These are phyloP conservation scores for Pseudocercospora ulei DNA, from an alignment of 2,329 filamentous ascomycete species.

Conservation along the genomic window DNA sequence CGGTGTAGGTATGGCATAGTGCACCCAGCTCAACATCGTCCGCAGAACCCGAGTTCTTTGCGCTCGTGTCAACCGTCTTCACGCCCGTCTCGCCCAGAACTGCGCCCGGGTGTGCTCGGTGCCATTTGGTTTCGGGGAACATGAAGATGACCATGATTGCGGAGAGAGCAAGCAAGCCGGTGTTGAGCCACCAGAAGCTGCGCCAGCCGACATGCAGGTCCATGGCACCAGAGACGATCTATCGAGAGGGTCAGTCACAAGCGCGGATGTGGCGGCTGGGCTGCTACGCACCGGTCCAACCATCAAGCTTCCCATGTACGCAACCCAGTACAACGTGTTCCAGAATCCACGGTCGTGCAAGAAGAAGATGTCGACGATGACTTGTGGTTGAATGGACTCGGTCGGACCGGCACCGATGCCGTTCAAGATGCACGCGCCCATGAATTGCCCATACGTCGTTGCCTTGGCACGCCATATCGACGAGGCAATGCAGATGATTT, in stretches of 20 bases:
- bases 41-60: conserved; percentile 9
- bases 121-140: conserved; percentile 56
- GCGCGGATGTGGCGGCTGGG: no score
- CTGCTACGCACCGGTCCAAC: conserved; percentile 35
- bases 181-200: conserved; percentile 58
- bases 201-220: conserved; percentile 50
- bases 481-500: conserved; percentile 45
- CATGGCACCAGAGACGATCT: conserved; percentile 53
- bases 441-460: conserved; percentile 51
- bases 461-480: conserved; percentile 52
- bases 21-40: conserved; percentile 13
- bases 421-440: conserved; percentile 53
- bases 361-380: conserved; percentile 58
- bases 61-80: conserved; percentile 15
- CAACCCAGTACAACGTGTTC: conserved; percentile 53
- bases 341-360: conserved; percentile 52
- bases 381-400: conserved; percentile 53
- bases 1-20: conserved; percentile 6
- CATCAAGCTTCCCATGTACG: conserved; percentile 56
- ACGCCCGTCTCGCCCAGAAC: conserved; percentile 14
- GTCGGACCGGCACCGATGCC: conserved; percentile 54
- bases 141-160: conserved; percentile 47
- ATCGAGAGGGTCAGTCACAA: conserved; percentile 29
- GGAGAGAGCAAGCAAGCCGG: conserved; percentile 45
- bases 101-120: conserved; percentile 38